phyloP scores from a whole-genome alignment of 192 early-diverging fungal genomes.

The Bifiguratus adelaidae region DNA sequence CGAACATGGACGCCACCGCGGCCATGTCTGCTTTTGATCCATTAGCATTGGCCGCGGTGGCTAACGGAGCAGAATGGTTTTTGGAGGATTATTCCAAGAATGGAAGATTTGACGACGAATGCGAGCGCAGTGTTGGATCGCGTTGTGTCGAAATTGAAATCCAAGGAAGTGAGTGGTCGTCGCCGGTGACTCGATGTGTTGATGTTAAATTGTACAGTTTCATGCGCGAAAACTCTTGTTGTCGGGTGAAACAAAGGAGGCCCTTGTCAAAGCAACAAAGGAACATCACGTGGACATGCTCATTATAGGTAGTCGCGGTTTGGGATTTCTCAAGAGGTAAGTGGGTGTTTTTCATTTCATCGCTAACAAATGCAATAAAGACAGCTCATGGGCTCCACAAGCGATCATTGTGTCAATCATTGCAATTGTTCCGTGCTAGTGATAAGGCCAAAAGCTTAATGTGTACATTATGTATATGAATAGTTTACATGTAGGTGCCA shows the following conservation, averaged over 20 bases:
- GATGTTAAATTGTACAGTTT: neutral
- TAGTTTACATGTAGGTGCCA: too few relatives aligned
- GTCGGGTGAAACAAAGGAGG: neutral
- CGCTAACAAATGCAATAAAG: too few relatives aligned
- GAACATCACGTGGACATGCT: neutral
- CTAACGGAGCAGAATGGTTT: neutral
- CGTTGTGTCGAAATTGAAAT: neutral
- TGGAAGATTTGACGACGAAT: neutral
- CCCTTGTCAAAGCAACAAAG: neutral
- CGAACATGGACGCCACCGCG: too few relatives aligned
- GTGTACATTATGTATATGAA: too few relatives aligned
- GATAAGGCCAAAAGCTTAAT: too few relatives aligned
- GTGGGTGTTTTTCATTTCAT: neutral
- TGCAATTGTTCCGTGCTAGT: too few relatives aligned
- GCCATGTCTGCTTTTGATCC: neutral
- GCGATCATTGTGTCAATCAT: too few relatives aligned
- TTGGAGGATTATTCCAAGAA: neutral
- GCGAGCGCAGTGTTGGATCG: too few relatives aligned
- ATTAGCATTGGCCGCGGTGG: neutral
- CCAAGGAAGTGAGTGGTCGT: too few relatives aligned
- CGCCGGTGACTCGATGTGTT: too few relatives aligned
- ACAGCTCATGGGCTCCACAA: too few relatives aligned
- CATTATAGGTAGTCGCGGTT: neutral
- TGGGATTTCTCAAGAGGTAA: conserved; percentile 2
- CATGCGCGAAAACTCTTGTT: neutral